Evolutionary conservation across 257 asterid genomes (phyloP).

Genomic region (Linaria vulgaris): DNA sequence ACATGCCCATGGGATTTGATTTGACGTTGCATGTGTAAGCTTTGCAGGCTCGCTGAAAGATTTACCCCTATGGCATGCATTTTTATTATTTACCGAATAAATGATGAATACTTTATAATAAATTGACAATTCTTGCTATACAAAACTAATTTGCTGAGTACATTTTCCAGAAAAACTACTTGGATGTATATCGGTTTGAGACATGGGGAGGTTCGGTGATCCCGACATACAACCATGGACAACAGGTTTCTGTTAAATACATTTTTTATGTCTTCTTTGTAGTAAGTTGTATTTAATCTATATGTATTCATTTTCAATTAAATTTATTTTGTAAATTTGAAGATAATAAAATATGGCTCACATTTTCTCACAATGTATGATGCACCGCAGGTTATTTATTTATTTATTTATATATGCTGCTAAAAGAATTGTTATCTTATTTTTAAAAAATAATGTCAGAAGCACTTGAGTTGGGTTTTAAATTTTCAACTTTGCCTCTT

Average conservation of each 20-base stretch:
- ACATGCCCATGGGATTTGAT: slow-evolving; percentile 3
- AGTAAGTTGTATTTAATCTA: slow-evolving; percentile 6
- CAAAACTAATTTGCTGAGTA: slow-evolving; percentile 26
- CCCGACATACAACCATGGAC: slow-evolving; percentile 71
- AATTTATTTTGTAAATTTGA: background rate
- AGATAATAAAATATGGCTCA: background rate
- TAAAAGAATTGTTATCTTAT: background rate
- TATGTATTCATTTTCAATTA: slow-evolving; percentile 18
- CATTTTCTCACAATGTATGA: background rate
- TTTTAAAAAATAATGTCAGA: background rate
- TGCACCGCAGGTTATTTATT: slow-evolving; percentile 14
- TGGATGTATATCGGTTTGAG: slow-evolving; percentile 88
- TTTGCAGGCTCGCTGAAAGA: slow-evolving; percentile 16
- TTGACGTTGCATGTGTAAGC: background rate
- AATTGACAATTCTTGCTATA: slow-evolving; percentile 4
- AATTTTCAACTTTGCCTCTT: background rate
- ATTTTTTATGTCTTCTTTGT: slow-evolving; percentile 11
- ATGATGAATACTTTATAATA: slow-evolving; percentile 10
- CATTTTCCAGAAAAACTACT: slow-evolving; percentile 78
- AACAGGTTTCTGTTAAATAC: slow-evolving; percentile 60
- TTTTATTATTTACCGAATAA: slow-evolving; percentile 9
- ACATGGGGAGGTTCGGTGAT: slow-evolving; percentile 93
- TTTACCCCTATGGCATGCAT: background rate
- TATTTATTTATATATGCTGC: slow-evolving; percentile 15
- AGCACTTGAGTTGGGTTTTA: slow-evolving; percentile 10